These are phyloP conservation scores for Saccharomycopsis sp. DNA, from an alignment of 805 yeast genomes.

Conservation along the genomic window DNA sequence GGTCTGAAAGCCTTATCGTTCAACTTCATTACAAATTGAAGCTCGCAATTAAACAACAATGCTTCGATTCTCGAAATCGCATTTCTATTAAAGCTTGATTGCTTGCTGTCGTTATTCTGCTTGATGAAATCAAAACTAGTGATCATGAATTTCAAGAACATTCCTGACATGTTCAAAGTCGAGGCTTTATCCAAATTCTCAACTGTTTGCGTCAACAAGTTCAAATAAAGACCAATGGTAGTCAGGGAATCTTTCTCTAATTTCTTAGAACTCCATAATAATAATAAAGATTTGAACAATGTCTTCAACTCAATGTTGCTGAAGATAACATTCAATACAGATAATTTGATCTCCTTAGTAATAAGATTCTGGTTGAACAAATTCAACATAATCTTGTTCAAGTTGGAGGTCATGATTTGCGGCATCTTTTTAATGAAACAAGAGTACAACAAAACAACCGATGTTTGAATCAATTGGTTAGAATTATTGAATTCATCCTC, in stretches of 20 bases:
- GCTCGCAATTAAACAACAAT: constrained; percentile 63
- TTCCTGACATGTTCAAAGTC: constrained; percentile 51
- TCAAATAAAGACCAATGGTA: constrained; percentile 60
- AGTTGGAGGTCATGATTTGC: constrained; percentile 66
- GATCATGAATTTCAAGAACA: constrained; percentile 62
- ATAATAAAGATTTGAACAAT: constrained; percentile 54
- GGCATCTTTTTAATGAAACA: constrained; percentile 79
- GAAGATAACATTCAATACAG: constrained; percentile 54
- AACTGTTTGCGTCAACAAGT: constrained; percentile 57
- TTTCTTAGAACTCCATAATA: constrained; percentile 48
- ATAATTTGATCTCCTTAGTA: constrained; percentile 52
- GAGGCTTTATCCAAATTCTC: constrained; percentile 67
- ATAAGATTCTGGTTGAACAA: constrained; percentile 53
- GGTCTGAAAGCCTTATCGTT: constrained; percentile 95
- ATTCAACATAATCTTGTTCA: constrained; percentile 54
- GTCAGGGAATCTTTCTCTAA: constrained; percentile 36
- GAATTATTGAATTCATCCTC: constrained; percentile 26
- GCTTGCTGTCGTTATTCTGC: constrained; percentile 36
- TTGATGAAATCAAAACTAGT: constrained; percentile 54
- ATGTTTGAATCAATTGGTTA: constrained; percentile 49
- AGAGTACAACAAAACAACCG: constrained; percentile 66
- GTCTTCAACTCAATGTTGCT: constrained; percentile 61
- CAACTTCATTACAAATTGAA: constrained; percentile 77
- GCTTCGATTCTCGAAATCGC: constrained; percentile 79
- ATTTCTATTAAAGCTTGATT: constrained; percentile 55